Conservation (phyloP, 2,329 filamentous ascomycete species). For the Phialocephala sp. region DNA sequence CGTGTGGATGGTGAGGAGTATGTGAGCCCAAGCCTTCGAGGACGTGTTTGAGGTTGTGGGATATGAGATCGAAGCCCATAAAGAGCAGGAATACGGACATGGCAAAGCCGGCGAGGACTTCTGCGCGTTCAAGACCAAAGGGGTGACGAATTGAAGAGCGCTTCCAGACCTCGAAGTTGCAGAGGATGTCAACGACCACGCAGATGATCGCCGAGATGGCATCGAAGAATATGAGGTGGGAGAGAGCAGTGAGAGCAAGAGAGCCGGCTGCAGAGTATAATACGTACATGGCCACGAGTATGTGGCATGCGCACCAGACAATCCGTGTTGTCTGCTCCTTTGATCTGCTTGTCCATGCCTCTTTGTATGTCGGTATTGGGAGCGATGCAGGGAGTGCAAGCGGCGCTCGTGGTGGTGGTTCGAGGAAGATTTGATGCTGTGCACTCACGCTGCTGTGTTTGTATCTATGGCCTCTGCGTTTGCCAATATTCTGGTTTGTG, state of each 20-base stretch:
- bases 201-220: conserved; percentile 90
- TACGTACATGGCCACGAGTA: conserved; percentile 80
- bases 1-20: conserved; percentile 72
- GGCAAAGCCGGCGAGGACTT: conserved; percentile 93
- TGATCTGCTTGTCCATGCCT: conserved; percentile 90
- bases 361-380: conserved; percentile 85
- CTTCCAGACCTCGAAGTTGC: conserved; percentile 98
- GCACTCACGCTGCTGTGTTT: conserved; percentile 92
- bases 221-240: conserved; percentile 93
- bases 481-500: conserved; percentile 75
- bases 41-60: conserved; percentile 91
- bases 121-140: conserved; percentile 88
- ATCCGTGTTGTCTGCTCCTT: conserved; percentile 82
- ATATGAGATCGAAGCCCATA: conserved; percentile 94
- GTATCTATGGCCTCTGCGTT: conserved; percentile 94
- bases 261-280: conserved; percentile 87
- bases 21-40: conserved; percentile 76
- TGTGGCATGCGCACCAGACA: conserved; percentile 89
- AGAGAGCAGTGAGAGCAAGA: conserved; percentile 88
- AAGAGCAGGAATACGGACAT: conserved; percentile 97
- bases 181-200: conserved; percentile 88
- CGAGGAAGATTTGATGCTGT: conserved; percentile 92
- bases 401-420: conserved; percentile 84
- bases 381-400: conserved; percentile 89
- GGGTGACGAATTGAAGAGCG: conserved; percentile 91